phyloP scores from a whole-genome alignment of 2,329 filamentous ascomycete genomes.

The Apiospora saccharicola region DNA sequence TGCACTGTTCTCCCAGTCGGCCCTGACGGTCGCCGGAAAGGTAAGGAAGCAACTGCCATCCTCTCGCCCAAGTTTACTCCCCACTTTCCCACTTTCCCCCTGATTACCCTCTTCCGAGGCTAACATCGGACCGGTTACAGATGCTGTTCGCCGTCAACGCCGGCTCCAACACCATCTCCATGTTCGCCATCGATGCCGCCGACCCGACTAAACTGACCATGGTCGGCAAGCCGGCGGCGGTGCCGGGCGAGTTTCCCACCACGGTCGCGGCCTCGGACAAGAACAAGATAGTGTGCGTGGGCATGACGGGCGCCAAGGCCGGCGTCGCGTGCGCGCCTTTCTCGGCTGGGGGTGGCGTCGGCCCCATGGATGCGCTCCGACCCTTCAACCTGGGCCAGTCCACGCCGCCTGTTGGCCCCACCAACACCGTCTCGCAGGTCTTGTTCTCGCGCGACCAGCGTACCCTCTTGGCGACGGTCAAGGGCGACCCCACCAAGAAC shows the following conservation, averaged over 20 bases:
- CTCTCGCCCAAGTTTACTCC: neutral
- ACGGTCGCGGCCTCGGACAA: constrained; percentile 56
- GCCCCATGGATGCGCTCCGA: too few relatives aligned
- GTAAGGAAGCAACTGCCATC: constrained; percentile 45
- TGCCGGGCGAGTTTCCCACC: constrained; percentile 61
- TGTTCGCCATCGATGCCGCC: constrained; percentile 52
- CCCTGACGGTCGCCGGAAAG: constrained; percentile 56
- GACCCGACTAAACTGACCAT: constrained; percentile 54
- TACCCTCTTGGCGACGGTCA: too few relatives aligned
- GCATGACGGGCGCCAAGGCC: too few relatives aligned
- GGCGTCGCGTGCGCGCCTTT: too few relatives aligned
- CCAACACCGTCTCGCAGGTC: too few relatives aligned
- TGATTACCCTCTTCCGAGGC: neutral
- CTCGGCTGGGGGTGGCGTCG: too few relatives aligned
- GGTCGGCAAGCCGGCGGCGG: constrained; percentile 50
- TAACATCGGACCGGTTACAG: constrained; percentile 40
- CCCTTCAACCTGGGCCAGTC: too few relatives aligned
- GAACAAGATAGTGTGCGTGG: too few relatives aligned
- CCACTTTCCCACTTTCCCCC: too few relatives aligned
- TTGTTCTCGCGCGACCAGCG: too few relatives aligned
- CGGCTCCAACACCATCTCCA: constrained; percentile 59
- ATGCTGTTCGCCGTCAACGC: constrained; percentile 63
- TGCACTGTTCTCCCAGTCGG: constrained; percentile 58
- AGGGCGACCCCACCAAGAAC: too few relatives aligned
- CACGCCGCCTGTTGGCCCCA: too few relatives aligned